Evolutionary conservation across 371 early-diverging fungal species (phyloP).

Genomic region (Mucor racemosus): DNA sequence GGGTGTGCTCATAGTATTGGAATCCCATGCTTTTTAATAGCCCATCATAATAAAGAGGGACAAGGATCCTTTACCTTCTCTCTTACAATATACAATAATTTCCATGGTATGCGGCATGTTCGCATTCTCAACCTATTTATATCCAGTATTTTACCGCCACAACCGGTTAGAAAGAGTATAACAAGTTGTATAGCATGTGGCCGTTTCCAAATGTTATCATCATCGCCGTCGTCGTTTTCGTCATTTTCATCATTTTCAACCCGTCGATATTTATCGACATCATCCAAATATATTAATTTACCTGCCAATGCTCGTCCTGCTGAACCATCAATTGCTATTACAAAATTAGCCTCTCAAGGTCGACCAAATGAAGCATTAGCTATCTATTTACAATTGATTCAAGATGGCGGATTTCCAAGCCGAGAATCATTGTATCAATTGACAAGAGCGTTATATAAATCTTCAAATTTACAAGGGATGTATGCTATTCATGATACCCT

Average conservation of each 20-base stretch:
- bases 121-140: conserved; percentile 23
- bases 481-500: conserved; percentile 29
- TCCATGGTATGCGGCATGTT: conserved; percentile 26
- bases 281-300: background rate
- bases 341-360: conserved; percentile 17
- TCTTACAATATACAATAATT: background rate
- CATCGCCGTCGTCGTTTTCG: background rate
- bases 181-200: conserved; percentile 21
- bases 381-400: conserved; percentile 19
- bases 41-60: background rate
- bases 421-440: conserved; percentile 30
- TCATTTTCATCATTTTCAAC: background rate
- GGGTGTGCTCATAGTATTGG: background rate
- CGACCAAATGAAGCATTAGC: conserved; percentile 25
- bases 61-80: background rate
- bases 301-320: conserved; percentile 15
- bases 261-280: background rate
- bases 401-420: conserved; percentile 24
- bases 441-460: conserved; percentile 16
- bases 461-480: conserved; percentile 23
- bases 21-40: background rate
- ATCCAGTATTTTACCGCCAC: conserved; percentile 8
- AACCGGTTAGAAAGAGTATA: background rate
- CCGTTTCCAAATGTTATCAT: conserved; percentile 1
- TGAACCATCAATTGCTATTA: conserved; percentile 29